A percentile compares a stretch with the other conserved stretches of the same genome.
phyloP scores from a whole-genome alignment of 371 early-diverging fungal genomes.

The Rhizopus sp. region DNA sequence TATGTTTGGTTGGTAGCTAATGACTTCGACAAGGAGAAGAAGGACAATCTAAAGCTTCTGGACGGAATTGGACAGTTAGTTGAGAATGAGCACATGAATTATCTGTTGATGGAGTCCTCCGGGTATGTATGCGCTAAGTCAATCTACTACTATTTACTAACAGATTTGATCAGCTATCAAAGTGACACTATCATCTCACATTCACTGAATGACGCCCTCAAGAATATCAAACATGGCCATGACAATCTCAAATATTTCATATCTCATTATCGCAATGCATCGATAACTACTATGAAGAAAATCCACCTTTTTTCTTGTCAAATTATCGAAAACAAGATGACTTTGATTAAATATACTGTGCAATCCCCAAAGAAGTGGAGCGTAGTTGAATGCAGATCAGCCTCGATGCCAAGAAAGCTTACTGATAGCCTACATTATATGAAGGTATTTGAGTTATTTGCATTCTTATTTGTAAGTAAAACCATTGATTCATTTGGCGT shows the following conservation, averaged over 20 bases:
- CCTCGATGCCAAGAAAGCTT: conserved; percentile 10
- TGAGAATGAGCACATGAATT: no score
- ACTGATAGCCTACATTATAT: conserved; percentile 11
- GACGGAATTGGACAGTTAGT: conserved; percentile 20
- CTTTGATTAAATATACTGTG: conserved; percentile 17
- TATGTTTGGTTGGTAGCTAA: conserved; percentile 20
- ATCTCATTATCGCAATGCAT: conserved; percentile 16
- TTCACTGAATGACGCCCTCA: neutral
- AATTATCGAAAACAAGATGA: conserved; percentile 22
- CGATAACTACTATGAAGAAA: conserved; percentile 22
- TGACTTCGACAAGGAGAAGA: conserved; percentile 16
- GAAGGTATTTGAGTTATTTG: conserved; percentile 16
- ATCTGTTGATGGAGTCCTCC: no score
- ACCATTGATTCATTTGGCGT: neutral
- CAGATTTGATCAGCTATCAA: neutral
- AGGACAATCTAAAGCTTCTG: conserved; percentile 14
- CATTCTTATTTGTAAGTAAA: conserved; percentile 11
- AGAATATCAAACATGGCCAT: conserved; percentile 22
- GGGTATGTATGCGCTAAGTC: no score
- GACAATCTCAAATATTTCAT: conserved; percentile 23
- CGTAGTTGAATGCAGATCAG: conserved; percentile 20
- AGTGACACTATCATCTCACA: neutral
- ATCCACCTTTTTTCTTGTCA: conserved; percentile 14
- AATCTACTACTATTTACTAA: no score
- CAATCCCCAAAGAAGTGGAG: conserved; percentile 13